These are phyloP conservation scores for Aspergillus awamori DNA, from an alignment of 2,329 filamentous ascomycete genomes.

Conservation along the genomic window DNA sequence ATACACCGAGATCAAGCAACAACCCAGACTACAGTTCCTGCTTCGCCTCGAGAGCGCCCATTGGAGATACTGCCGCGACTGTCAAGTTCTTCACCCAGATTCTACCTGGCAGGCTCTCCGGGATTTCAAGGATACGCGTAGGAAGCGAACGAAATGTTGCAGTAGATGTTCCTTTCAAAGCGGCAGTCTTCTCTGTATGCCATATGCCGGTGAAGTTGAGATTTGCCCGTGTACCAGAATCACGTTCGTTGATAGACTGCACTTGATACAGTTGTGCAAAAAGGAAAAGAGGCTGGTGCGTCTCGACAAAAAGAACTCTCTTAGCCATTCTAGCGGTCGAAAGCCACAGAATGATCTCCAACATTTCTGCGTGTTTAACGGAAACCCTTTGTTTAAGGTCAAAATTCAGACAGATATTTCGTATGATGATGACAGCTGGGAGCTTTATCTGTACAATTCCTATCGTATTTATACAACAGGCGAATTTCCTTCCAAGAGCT, in stretches of 20 bases:
- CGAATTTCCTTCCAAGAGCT: not conserved
- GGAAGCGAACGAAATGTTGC: not conserved
- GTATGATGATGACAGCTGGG: not conserved
- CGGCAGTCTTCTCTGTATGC: not conserved
- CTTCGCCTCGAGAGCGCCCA: not conserved
- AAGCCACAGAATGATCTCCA: not conserved
- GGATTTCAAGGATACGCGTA: not conserved
- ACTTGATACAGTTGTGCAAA: not conserved
- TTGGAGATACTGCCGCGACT: conserved; percentile 1
- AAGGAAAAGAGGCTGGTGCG: not conserved
- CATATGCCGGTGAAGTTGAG: not conserved
- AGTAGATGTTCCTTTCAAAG: not conserved
- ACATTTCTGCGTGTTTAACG: not conserved
- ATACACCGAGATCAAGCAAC: not conserved
- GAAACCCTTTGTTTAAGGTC: not conserved
- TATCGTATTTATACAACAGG: not conserved
- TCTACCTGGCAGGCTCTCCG: not conserved
- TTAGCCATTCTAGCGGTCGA: not conserved
- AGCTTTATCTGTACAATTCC: not conserved
- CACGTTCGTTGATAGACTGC: not conserved
- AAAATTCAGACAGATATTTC: not conserved
- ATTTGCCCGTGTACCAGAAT: not conserved
- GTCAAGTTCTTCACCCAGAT: not conserved
- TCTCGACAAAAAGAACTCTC: not conserved
- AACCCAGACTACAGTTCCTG: not conserved